These are phyloP conservation scores for Teratosphaeria epicoccoides DNA, from an alignment of 2,329 filamentous ascomycete genomes.

Conservation along the genomic window DNA sequence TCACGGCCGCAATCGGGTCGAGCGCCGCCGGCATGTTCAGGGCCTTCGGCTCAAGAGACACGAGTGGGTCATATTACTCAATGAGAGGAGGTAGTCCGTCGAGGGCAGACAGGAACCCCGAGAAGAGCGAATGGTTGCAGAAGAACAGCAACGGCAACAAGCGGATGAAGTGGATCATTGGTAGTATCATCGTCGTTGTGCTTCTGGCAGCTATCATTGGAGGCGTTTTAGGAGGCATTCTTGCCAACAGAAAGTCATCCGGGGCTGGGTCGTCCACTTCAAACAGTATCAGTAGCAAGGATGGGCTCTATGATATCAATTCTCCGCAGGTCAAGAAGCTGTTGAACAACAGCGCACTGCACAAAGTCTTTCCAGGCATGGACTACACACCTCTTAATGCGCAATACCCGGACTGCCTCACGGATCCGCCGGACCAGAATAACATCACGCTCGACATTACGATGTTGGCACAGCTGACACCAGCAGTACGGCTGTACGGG, in stretches of 20 bases:
- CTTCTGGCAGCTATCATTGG: constrained; percentile 62
- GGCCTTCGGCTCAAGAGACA: constrained; percentile 18
- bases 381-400: constrained; percentile 90
- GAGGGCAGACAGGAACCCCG: constrained; percentile 28
- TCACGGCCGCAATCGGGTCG: constrained; percentile 30
- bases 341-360: constrained; percentile 68
- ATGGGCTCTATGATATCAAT: constrained; percentile 55
- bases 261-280: constrained; percentile 3
- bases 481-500: constrained; percentile 78
- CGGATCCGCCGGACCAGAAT: constrained; percentile 73
- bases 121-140: constrained; percentile 57
- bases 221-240: constrained; percentile 61
- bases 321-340: constrained; percentile 71
- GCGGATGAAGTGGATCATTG: constrained; percentile 58
- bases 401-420: constrained; percentile 75
- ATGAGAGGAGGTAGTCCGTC: constrained; percentile 32
- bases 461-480: constrained; percentile 79
- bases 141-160: constrained; percentile 53
- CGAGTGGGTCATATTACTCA: constrained; percentile 44
- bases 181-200: constrained; percentile 51
- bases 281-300: constrained; percentile 8
- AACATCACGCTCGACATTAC: constrained; percentile 88
- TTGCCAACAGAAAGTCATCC: constrained; percentile 29
- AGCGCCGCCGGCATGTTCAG: constrained; percentile 30
- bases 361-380: constrained; percentile 90